These are phyloP conservation scores for Vitis cinerea DNA, from an alignment of 164 flowering plant species.

Conservation along the genomic window DNA sequence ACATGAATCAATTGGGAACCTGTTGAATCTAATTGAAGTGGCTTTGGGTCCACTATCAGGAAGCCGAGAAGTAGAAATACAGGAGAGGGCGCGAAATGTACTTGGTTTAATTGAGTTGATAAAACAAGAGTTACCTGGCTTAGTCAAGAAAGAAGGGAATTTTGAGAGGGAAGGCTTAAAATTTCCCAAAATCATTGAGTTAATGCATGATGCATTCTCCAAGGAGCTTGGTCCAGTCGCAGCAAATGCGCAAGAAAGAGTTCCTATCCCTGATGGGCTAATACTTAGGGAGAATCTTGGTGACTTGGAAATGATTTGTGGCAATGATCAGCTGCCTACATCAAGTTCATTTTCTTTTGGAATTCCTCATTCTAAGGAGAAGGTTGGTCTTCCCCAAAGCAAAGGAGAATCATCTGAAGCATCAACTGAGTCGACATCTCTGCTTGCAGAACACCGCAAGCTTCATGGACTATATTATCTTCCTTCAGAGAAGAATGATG, in stretches of 20 bases:
- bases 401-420: slow-evolving; percentile 50
- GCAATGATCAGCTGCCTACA: slow-evolving; percentile 40
- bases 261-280: slow-evolving; percentile 75
- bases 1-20: slow-evolving; percentile 43
- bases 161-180: slow-evolving; percentile 21
- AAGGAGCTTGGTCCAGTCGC: slow-evolving; percentile 84
- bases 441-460: slow-evolving; percentile 79
- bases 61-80: slow-evolving; percentile 76
- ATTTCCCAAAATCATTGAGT: slow-evolving; percentile 34
- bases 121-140: slow-evolving; percentile 36
- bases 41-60: slow-evolving; percentile 56
- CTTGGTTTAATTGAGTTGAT: slow-evolving; percentile 64
- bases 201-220: slow-evolving; percentile 49
- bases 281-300: slow-evolving; percentile 60
- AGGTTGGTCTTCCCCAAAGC: slow-evolving; percentile 22
- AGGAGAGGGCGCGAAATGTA: slow-evolving; percentile 70
- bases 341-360: slow-evolving; percentile 46
- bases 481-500: slow-evolving; percentile 54
- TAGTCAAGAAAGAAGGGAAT: slow-evolving; percentile 28
- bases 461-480: slow-evolving; percentile 89
- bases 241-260: slow-evolving; percentile 67
- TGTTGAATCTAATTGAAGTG: slow-evolving; percentile 52
- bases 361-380: slow-evolving; percentile 24
- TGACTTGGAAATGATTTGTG: slow-evolving; percentile 63
- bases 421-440: slow-evolving; percentile 57